Conservation (phyloP, 768 basidiomycete genomes). For the Rhodotorula paludigena region DNA sequence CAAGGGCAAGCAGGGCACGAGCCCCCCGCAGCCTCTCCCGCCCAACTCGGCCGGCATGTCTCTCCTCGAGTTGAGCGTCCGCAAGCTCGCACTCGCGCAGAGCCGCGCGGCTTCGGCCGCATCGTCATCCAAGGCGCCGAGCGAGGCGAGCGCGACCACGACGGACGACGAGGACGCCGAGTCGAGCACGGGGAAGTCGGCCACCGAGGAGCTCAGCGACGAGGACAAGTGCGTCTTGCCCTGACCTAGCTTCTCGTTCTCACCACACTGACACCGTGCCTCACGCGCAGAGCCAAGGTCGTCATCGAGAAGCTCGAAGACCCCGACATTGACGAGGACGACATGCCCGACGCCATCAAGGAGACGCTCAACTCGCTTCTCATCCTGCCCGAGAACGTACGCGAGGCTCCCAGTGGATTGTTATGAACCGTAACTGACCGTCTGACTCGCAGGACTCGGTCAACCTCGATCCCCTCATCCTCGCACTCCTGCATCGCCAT, state of each 20-base stretch:
- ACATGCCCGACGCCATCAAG: slow-evolving; percentile 38
- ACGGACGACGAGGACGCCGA: slow-evolving; percentile 31
- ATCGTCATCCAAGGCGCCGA: slow-evolving; percentile 23
- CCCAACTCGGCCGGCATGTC: slow-evolving; percentile 11
- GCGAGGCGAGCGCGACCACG: slow-evolving; percentile 20
- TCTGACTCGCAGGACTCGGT: not conserved
- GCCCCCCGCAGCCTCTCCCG: slow-evolving; percentile 11
- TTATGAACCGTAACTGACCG: not conserved
- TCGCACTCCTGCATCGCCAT: slow-evolving; percentile 32
- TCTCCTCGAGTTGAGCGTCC: slow-evolving; percentile 30
- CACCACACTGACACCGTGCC: not conserved
- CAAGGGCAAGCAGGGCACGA: slow-evolving; percentile 3
- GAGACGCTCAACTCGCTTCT: slow-evolving; percentile 22
- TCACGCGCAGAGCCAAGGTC: not conserved
- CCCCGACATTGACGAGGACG: slow-evolving; percentile 31
- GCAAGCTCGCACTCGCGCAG: slow-evolving; percentile 33
- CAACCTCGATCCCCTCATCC: slow-evolving; percentile 34
- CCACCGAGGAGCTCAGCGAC: slow-evolving; percentile 13
- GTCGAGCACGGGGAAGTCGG: not conserved
- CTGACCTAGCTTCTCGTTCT: too few relatives aligned
- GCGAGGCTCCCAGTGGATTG: not conserved
- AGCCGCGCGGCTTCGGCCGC: slow-evolving; percentile 23
- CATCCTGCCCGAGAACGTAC: not conserved
- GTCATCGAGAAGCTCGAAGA: slow-evolving; percentile 27
- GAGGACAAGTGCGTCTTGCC: slow-evolving; percentile 19